Percentiles rank a stretch among this genome's conserved stretches.
Conservation (phyloP, 768 basidiomycete species). For the Pleurotus pulmonarius region DNA sequence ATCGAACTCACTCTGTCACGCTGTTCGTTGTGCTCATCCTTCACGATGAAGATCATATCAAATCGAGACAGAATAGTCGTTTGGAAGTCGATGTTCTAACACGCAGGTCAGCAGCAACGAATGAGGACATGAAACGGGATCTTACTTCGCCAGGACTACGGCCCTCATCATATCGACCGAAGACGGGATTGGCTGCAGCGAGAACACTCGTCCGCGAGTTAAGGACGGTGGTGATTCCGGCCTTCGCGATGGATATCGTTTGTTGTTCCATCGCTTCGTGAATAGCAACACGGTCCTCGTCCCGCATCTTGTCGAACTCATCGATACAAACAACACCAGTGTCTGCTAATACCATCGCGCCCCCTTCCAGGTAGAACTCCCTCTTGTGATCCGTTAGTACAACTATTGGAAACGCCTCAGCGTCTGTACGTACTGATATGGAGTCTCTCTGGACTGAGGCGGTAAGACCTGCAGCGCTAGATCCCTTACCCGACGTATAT, state of each 20-base stretch:
- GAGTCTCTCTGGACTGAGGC: conserved; percentile 95
- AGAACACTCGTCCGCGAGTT: conserved; percentile 96
- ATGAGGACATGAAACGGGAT: not conserved
- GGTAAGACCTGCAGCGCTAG: conserved; percentile 96
- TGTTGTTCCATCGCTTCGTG: conserved; percentile 99
- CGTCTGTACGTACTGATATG: conserved; percentile 60
- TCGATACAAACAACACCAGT: conserved; percentile 99
- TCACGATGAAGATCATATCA: conserved; percentile 99
- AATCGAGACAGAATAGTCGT: conserved; percentile 98
- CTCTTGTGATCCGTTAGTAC: conserved; percentile 44
- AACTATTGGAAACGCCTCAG: not conserved
- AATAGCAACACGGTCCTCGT: conserved; percentile 97
- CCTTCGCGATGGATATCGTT: conserved; percentile 98
- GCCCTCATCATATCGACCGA: conserved; percentile 96
- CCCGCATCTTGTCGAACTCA: conserved; percentile 99
- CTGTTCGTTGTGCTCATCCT: conserved; percentile 94
- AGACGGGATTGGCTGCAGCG: conserved; percentile 97
- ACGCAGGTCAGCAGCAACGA: not conserved
- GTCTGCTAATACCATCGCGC: conserved; percentile 98
- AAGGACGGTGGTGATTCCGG: conserved; percentile 95
- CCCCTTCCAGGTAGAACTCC: conserved; percentile 98
- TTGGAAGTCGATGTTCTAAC: conserved; percentile 92
- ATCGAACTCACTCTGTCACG: conserved; percentile 70
- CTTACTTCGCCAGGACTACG: conserved; percentile 89
- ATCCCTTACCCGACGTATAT: conserved; percentile 98